Percentiles rank a stretch among this genome's conserved stretches.
Conservation (phyloP, 2,329 filamentous ascomycete species). For the Trichoderma harzianum region DNA sequence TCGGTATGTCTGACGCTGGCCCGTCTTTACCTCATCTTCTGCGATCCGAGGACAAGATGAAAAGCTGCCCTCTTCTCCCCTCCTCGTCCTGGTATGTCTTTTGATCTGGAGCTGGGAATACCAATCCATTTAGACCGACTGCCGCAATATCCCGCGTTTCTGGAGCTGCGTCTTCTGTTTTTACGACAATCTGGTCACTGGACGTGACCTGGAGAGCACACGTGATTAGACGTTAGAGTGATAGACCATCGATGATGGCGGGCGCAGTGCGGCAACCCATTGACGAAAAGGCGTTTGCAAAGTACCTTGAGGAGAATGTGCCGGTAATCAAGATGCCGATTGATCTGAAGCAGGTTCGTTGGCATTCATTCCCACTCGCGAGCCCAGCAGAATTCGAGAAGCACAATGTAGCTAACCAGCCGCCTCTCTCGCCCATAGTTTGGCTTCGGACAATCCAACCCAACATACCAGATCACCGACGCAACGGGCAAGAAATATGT, state of each 20-base stretch:
- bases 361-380: neutral
- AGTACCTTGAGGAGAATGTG: constrained; percentile 74
- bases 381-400: no score
- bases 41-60: neutral
- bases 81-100: neutral
- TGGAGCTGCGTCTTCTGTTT: neutral
- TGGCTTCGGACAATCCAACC: constrained; percentile 95
- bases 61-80: neutral
- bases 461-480: constrained; percentile 86
- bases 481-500: constrained; percentile 71
- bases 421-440: constrained; percentile 57
- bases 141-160: neutral
- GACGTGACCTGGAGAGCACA: neutral
- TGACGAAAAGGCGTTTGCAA: constrained; percentile 73
- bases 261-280: constrained; percentile 88
- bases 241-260: constrained; percentile 59
- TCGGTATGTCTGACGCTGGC: constrained; percentile 10
- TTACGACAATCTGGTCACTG: neutral
- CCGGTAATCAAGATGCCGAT: constrained; percentile 79
- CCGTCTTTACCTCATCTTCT: neutral
- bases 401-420: constrained; percentile 3
- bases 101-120: neutral
- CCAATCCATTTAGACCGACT: neutral
- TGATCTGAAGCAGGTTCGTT: constrained; percentile 72
- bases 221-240: neutral